phyloP scores from a whole-genome alignment of 2,329 filamentous ascomycete genomes.

The Fusarium papillatum region DNA sequence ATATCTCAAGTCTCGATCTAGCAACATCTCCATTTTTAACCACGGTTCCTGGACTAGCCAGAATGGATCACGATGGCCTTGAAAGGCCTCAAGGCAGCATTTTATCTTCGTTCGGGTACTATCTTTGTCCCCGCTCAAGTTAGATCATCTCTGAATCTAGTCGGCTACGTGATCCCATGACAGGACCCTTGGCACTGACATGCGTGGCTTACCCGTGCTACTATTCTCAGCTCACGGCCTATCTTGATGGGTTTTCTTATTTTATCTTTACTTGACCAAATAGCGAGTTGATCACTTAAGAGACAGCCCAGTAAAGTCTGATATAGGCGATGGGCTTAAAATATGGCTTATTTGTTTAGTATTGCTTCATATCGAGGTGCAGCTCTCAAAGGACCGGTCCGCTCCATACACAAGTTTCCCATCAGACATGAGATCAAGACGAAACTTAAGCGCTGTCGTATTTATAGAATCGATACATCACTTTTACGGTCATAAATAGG shows the following conservation, averaged over 20 bases:
- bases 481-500: background rate
- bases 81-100: slow-evolving; percentile 6
- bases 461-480: background rate
- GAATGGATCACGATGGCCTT: background rate
- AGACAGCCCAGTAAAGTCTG: too few species aligned
- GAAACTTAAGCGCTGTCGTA: background rate
- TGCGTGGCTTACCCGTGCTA: background rate
- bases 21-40: background rate
- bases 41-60: background rate
- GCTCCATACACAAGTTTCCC: background rate
- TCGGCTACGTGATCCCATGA: background rate
- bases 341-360: background rate
- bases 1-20: background rate
- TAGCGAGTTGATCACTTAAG: background rate
- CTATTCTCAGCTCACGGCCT: background rate
- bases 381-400: background rate
- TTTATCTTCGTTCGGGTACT: background rate
- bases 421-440: background rate
- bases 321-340: background rate
- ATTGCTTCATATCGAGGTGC: background rate
- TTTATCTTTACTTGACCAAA: background rate
- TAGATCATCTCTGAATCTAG: background rate
- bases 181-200: background rate
- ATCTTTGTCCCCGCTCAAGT: background rate
- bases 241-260: background rate